Base-by-base conservation (phyloP, 148 eudicot species). In the Simmondsia chinensis region DNA sequence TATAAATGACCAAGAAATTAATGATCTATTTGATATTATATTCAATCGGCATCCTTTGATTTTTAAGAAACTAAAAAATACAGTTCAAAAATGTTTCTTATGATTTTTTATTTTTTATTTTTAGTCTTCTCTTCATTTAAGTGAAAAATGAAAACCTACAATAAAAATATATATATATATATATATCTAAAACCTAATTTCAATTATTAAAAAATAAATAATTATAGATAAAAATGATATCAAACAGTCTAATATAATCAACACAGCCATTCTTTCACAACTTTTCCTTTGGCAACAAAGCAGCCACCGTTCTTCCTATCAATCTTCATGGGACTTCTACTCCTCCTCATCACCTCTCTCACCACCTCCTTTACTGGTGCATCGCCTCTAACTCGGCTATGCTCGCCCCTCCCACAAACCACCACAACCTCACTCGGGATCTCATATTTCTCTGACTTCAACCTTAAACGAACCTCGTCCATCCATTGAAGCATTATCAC, bases 241-340 rank as follows among this genome's bases (percentile, higher is more conserved):
- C n/a, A n/a, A 36, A 21, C 1, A n/a, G 5, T 28, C 7, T 11
- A 1, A 9, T 5, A 37, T n/a, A 14, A 19, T 60, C 32, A 53
- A 43, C 64, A 44, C 43, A 80, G 56, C 97, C 91, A 83, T 4
- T 72, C 69, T 53, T 48, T 76, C 19, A 78, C 70, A 40, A 26
- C 54, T 33, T 46, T 73, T 11, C 97, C 91, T 67, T 88, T 78
- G 36, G 68, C 91, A 53, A 80, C 47, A 47, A 83, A 80, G 64
- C 97, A 83, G 18, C 94, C 87, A 18, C 42, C 62, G 35, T 88
- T 88, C 60, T 66, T 77, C 50, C 94, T 40, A 52, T 88, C 91
- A 32, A 83, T 72, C 58, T 73, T 77, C 54, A 83, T 39, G 0
- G 91, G 94, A 51, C 91, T 75, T 39, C 58, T 39, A 38, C 62